phyloP scores from a whole-genome alignment of 169 alveolate species.

The Plasmodium coatneyi region DNA sequence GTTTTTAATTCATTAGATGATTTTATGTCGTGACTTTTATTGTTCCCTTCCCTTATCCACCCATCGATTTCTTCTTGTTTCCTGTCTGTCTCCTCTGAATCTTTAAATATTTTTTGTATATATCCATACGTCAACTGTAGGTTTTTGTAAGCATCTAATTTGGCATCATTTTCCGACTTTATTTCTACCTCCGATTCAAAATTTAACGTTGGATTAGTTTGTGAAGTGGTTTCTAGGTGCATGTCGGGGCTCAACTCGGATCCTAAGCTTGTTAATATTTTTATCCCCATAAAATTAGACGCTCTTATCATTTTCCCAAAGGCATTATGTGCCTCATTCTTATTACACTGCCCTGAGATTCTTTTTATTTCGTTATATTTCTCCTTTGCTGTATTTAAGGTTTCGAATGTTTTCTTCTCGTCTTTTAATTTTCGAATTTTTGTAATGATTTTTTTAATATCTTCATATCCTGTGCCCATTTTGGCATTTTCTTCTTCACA shows the following conservation, averaged over 20 bases:
- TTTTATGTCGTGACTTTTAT: background rate
- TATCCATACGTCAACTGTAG: background rate
- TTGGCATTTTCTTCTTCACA: slow-evolving; percentile 9
- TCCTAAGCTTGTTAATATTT: slow-evolving; percentile 14
- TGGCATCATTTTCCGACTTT: background rate
- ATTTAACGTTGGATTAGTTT: background rate
- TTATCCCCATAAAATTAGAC: slow-evolving; percentile 32
- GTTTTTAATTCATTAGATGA: background rate
- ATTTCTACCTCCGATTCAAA: slow-evolving; percentile 4
- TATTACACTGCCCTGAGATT: background rate
- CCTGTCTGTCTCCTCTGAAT: slow-evolving; percentile 10
- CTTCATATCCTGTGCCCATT: background rate
- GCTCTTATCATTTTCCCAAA: slow-evolving; percentile 30
- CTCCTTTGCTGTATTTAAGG: background rate
- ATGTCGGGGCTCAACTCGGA: slow-evolving; percentile 2
- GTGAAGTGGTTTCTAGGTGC: background rate
- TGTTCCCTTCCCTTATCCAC: slow-evolving; percentile 9
- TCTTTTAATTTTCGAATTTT: background rate
- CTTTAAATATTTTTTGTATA: slow-evolving; percentile 3
- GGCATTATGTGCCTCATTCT: slow-evolving; percentile 3
- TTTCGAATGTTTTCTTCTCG: background rate
- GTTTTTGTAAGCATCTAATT: background rate
- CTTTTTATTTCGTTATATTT: slow-evolving; percentile 11
- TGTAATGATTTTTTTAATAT: background rate
- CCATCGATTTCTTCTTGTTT: slow-evolving; percentile 3